Conservation (phyloP, 129 eudicot species). For the Pulicaria dysenterica region DNA sequence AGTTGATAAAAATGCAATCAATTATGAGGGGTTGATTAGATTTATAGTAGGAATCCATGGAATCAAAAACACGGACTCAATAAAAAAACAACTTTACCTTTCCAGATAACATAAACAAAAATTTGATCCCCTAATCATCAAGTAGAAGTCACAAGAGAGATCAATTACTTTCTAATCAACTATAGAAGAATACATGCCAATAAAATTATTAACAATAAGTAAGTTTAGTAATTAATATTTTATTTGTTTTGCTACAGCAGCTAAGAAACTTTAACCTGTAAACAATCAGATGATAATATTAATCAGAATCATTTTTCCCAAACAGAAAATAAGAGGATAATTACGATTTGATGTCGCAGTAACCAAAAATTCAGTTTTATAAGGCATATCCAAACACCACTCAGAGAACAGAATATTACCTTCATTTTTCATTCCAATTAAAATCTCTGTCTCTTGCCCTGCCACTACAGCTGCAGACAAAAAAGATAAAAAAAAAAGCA, state of each 20-base stretch:
- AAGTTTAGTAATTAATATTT: too few relatives aligned
- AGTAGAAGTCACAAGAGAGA: slow-evolving; percentile 29
- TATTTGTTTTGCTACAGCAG: too few relatives aligned
- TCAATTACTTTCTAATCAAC: not conserved
- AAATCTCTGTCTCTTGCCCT: slow-evolving; percentile 84
- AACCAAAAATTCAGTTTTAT: not conserved
- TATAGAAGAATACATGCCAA: not conserved
- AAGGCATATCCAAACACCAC: not conserved
- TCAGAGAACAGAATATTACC: slow-evolving; percentile 50
- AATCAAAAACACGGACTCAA: too few relatives aligned
- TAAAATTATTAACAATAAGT: not conserved
- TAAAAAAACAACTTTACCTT: too few relatives aligned
- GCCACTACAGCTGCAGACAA: slow-evolving; percentile 67
- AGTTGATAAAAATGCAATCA: too few relatives aligned
- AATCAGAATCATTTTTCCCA: too few relatives aligned
- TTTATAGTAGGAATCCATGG: too few relatives aligned
- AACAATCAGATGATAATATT: too few relatives aligned
- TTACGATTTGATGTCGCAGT: not conserved
- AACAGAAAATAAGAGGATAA: not conserved
- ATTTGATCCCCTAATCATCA: slow-evolving; percentile 63
- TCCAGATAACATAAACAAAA: too few relatives aligned
- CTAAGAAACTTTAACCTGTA: too few relatives aligned
- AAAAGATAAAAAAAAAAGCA: too few relatives aligned
- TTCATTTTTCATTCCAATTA: slow-evolving; percentile 86
- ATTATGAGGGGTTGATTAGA: too few relatives aligned